phyloP scores from a whole-genome alignment of 495 filamentous ascomycete species.

The Talaromyces thailandensis region DNA sequence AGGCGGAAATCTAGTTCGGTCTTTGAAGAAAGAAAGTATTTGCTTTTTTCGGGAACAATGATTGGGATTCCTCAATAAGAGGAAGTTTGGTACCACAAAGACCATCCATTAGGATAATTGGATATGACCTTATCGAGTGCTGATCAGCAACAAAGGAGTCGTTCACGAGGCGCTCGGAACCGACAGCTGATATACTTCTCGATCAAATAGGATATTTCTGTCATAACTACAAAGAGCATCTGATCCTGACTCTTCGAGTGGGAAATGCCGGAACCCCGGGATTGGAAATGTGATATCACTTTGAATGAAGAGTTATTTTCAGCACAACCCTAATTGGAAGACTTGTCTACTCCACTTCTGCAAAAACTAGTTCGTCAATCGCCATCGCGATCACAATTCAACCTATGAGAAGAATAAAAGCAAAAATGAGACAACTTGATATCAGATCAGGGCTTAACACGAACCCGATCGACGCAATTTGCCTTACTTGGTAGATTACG shows the following conservation, averaged over 20 bases:
- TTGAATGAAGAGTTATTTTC: background rate
- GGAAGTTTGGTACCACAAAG: background rate
- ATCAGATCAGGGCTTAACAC: background rate
- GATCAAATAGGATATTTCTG: background rate
- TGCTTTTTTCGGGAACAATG: background rate
- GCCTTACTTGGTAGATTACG: background rate
- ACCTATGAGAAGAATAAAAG: background rate
- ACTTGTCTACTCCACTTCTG: background rate
- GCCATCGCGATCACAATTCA: background rate
- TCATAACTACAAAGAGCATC: background rate
- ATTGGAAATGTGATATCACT: background rate
- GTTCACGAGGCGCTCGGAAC: background rate
- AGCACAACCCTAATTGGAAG: background rate
- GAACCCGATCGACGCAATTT: background rate
- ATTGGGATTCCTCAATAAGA: background rate
- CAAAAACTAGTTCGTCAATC: background rate
- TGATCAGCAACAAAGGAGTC: background rate
- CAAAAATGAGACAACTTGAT: background rate
- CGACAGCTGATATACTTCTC: background rate
- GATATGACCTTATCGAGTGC: background rate
- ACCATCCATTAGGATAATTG: background rate
- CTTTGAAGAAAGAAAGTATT: background rate
- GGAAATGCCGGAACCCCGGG: background rate
- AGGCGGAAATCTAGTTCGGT: background rate
- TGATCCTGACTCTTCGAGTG: background rate